These are phyloP conservation scores for Cicer bijugum DNA, from an alignment of 306 rosid species.

Conservation along the genomic window DNA sequence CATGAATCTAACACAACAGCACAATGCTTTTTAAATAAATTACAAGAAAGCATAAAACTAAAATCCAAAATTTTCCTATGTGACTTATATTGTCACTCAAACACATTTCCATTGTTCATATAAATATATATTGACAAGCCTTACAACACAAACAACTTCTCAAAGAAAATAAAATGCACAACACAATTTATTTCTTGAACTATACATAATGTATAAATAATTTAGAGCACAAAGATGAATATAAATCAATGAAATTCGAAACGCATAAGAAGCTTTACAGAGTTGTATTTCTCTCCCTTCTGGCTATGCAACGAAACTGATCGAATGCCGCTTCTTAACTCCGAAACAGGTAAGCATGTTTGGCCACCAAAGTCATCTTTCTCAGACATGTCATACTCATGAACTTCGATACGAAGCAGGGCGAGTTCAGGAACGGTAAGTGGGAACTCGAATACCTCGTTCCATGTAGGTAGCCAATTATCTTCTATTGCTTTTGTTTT, in stretches of 20 bases:
- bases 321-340: constrained; percentile 78
- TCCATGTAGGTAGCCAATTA: constrained; percentile 88
- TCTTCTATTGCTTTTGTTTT: constrained; percentile 84
- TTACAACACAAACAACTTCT: constrained; percentile 5
- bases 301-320: constrained; percentile 61
- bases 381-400: constrained; percentile 95
- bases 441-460: constrained; percentile 76
- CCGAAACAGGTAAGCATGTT: constrained; percentile 77
- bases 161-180: constrained; percentile 31
- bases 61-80: background rate
- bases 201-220: constrained; percentile 38
- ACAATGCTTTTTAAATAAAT: background rate
- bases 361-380: constrained; percentile 99
- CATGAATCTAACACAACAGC: background rate
- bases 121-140: constrained; percentile 23
- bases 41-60: constrained; percentile 5
- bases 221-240: constrained; percentile 1
- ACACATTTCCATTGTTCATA: constrained; percentile 7
- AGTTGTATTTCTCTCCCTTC: constrained; percentile 72
- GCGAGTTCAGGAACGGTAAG: constrained; percentile 83
- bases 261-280: constrained; percentile 90
- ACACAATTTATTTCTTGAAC: constrained; percentile 31
- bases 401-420: constrained; percentile 89
- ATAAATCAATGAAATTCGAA: constrained; percentile 65
- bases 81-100: constrained; percentile 15